Percentiles rank a stretch among this genome's conserved stretches.
Evolutionary conservation across 257 asterid genomes (phyloP).

Genomic region (Solanum rostratum): DNA sequence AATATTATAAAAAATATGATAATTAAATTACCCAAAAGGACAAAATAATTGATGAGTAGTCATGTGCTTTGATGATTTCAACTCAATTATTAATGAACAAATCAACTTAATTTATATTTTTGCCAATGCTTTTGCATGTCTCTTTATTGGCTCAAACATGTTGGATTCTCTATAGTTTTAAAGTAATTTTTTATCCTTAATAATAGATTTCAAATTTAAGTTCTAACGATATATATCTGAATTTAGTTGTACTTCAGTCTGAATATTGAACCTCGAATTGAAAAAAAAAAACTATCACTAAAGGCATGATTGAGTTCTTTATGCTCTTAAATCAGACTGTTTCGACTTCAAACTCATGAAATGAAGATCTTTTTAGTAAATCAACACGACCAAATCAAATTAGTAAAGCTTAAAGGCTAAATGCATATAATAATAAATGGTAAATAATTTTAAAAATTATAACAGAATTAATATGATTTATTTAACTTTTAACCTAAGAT

Average conservation of each 20-base stretch:
- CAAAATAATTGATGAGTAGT: constrained; percentile 5
- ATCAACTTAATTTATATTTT: neutral
- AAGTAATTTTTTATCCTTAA: neutral
- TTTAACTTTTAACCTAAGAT: too few relatives aligned
- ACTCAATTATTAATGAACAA: neutral
- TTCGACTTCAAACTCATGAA: neutral
- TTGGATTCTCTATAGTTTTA: neutral
- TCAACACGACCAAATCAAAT: too few relatives aligned
- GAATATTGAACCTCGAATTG: fast-evolving
- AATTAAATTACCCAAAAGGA: neutral
- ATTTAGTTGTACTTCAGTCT: neutral
- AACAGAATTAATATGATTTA: too few relatives aligned
- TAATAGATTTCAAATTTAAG: neutral
- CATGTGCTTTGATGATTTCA: constrained; percentile 1
- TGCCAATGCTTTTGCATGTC: neutral
- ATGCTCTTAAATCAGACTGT: neutral
- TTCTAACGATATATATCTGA: neutral
- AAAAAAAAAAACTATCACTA: neutral
- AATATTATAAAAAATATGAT: neutral
- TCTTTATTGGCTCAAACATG: neutral
- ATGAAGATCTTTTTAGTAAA: too few relatives aligned
- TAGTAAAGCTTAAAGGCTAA: too few relatives aligned
- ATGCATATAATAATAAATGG: too few relatives aligned
- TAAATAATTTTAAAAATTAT: too few relatives aligned
- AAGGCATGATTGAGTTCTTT: neutral